Evolutionary conservation across 2,329 filamentous ascomycete genomes (phyloP).

Genomic region (Monosporascus sp.): DNA sequence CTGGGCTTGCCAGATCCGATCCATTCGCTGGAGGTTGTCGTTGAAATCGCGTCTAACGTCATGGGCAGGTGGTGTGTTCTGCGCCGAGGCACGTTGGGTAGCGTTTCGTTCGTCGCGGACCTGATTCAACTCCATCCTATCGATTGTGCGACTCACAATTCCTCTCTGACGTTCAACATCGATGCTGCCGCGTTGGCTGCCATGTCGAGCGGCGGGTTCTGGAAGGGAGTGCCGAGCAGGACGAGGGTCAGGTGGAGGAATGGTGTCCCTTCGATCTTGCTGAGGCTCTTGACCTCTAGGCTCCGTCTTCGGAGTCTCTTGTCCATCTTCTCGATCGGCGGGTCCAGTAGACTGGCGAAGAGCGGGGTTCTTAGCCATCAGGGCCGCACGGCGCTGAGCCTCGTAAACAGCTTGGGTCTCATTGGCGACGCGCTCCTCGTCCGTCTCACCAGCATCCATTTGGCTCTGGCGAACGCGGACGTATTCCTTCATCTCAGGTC

Average conservation of each 20-base stretch:
- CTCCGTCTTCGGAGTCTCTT: constrained; percentile 9
- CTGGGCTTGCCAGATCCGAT: constrained; percentile 51
- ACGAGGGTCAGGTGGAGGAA: not conserved
- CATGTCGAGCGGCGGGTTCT: not conserved
- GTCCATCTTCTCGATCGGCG: constrained; percentile 13
- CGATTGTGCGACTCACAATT: not conserved
- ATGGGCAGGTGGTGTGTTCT: constrained; percentile 11
- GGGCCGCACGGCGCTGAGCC: constrained; percentile 39
- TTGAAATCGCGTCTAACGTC: constrained; percentile 33
- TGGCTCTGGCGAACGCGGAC: constrained; percentile 56
- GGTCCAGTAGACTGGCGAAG: constrained; percentile 6
- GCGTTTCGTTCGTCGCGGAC: constrained; percentile 1
- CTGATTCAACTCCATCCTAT: constrained; percentile 1
- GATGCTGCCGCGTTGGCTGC: not conserved
- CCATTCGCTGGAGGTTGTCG: constrained; percentile 47
- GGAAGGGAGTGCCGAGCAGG: constrained; percentile 1
- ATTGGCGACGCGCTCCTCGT: constrained; percentile 43
- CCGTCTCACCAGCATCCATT: constrained; percentile 46
- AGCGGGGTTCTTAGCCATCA: constrained; percentile 17
- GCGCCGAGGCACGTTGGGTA: not conserved
- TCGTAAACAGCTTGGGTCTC: constrained; percentile 47
- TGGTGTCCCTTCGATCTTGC: not conserved
- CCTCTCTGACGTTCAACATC: constrained; percentile 1
- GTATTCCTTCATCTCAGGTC: constrained; percentile 58
- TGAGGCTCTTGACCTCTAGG: not conserved